Conservation (phyloP, 139 green algal genomes). For the Nannochloris sp. region DNA sequence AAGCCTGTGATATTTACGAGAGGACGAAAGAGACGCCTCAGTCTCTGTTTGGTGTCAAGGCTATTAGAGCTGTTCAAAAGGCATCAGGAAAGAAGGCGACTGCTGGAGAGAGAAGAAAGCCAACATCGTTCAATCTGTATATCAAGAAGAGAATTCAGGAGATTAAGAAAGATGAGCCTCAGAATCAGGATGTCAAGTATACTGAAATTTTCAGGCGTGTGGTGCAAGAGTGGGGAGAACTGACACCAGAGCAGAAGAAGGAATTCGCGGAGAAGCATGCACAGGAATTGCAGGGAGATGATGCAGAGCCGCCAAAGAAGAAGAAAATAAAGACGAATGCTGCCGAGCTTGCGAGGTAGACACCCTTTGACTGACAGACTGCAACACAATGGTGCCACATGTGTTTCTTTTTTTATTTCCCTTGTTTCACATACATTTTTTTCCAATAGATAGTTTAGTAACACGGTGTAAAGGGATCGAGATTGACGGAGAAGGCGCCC, state of each 20-base stretch:
- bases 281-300: not conserved
- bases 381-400: too few species aligned
- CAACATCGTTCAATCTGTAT: constrained; percentile 41
- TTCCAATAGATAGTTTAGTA: not conserved
- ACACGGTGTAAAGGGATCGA: not conserved
- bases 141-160: constrained; percentile 31
- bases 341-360: too few species aligned
- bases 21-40: constrained; percentile 14
- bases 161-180: constrained; percentile 7
- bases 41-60: constrained; percentile 16
- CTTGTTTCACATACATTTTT: too few species aligned
- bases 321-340: too few species aligned
- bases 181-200: constrained; percentile 11
- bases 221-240: constrained; percentile 1
- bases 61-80: not conserved
- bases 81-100: constrained; percentile 7
- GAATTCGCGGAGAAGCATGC: not conserved
- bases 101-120: constrained; percentile 16
- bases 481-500: not conserved
- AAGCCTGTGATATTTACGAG: not conserved
- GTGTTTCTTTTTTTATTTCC: too few species aligned
- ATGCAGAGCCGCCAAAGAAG: not conserved
- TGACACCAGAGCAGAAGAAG: constrained; percentile 7
- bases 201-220: constrained; percentile 20
- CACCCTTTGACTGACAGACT: too few species aligned